These are phyloP conservation scores for Beta corolliflora DNA, from an alignment of 179 eudicot genomes.

Conservation along the genomic window DNA sequence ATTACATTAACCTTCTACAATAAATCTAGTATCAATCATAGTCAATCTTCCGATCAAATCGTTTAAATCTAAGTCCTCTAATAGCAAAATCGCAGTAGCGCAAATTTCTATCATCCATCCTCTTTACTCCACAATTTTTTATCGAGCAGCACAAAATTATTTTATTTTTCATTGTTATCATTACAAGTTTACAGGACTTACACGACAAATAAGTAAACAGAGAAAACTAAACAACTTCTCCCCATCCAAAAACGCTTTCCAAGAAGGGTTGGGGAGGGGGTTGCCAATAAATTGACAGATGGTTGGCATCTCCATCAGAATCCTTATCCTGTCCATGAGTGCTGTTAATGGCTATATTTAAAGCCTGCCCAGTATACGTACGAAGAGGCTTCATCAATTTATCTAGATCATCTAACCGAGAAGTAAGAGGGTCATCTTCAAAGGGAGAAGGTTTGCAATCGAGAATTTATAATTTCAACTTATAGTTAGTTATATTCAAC, in stretches of 20 bases:
- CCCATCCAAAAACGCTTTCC: not conserved
- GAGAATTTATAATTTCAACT: no score
- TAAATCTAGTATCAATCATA: not conserved
- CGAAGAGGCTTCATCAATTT: constrained; percentile 26
- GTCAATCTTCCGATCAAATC: not conserved
- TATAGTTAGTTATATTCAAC: no score
- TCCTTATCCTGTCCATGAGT: not conserved
- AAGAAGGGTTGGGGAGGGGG: not conserved
- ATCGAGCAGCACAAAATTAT: no score
- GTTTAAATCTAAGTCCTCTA: not conserved
- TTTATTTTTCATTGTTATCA: not conserved
- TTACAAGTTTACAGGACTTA: constrained; percentile 2
- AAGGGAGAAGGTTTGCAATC: not conserved
- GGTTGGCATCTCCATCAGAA: not conserved
- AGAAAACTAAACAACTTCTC: not conserved
- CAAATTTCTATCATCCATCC: no score
- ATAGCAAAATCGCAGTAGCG: not conserved
- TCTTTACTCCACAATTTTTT: no score
- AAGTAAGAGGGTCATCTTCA: constrained; percentile 15
- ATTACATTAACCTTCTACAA: not conserved
- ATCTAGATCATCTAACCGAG: constrained; percentile 14
- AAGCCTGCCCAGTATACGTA: not conserved
- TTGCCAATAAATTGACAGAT: constrained; percentile 1
- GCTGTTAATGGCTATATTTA: not conserved
- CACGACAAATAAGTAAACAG: not conserved